These are phyloP conservation scores for Mallotus japonicus DNA, from an alignment of 441 rosid species.

Conservation along the genomic window DNA sequence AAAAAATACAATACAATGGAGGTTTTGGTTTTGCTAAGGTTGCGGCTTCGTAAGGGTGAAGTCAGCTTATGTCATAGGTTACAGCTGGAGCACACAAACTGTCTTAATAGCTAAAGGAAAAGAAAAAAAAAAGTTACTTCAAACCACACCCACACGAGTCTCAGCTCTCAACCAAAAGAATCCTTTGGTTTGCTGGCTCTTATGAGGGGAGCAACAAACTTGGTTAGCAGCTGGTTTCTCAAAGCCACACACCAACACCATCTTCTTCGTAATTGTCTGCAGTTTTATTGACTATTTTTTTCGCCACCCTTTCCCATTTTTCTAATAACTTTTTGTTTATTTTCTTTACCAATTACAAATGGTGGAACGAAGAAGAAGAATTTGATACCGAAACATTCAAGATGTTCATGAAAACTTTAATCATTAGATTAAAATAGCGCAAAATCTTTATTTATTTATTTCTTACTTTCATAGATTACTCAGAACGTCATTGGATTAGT, in stretches of 20 bases:
- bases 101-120: slow-evolving; percentile 10
- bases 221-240: not conserved
- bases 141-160: slow-evolving; percentile 15
- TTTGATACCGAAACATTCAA: too few species aligned
- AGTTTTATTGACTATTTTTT: too few species aligned
- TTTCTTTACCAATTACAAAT: too few species aligned
- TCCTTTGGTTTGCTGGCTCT: not conserved
- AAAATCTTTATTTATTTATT: too few species aligned
- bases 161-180: not conserved
- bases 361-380: too few species aligned
- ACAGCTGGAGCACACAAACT: slow-evolving; percentile 49
- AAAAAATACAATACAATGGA: not conserved
- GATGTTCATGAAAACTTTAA: too few species aligned
- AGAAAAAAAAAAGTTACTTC: slow-evolving; percentile 30
- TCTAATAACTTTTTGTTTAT: too few species aligned
- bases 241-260: not conserved
- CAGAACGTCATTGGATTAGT: too few species aligned
- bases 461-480: too few species aligned
- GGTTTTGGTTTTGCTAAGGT: not conserved
- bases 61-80: slow-evolving; percentile 54
- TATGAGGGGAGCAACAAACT: slow-evolving; percentile 4
- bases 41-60: slow-evolving; percentile 39
- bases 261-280: too few species aligned
- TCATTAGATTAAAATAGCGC: too few species aligned
- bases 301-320: too few species aligned